Base-by-base conservation (phyloP, 2,329 filamentous ascomycete species). In the Nemania sp. region DNA sequence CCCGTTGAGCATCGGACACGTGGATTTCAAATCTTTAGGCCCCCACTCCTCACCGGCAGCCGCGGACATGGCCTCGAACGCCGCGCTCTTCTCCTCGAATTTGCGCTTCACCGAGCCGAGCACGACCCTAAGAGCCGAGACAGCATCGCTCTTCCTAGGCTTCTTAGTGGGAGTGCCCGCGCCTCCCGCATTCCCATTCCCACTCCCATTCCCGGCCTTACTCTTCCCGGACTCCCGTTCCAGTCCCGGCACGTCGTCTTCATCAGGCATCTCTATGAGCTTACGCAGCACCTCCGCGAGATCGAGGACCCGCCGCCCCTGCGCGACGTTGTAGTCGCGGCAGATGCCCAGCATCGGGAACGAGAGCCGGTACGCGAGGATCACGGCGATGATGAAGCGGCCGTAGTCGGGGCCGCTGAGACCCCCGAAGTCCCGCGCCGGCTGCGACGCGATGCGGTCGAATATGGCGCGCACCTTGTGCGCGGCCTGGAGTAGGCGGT, bases 1-100 rank as follows among this genome's bases (percentile, higher is more conserved):
- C 8, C 81, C 83, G 68, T 87, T 85, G 47, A 87, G 76, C 82
- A 87, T 84, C 15, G 86, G 86, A 66, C 86, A 88, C 4, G 77
- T 78, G 20, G 70, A 67, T 2, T 70, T 61, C 20, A 45, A 41
- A 32, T 63, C 29, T 22, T 56, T 74, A 64, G 6, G 24, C 64
- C 26, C 58, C 69, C 64, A 35, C 62, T 64, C 67, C 7, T 63
- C 67, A 8, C 66, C 66, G 6, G 64, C 63, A 3, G 64, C 67
- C 6, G 66, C 66, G 2, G 70, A 35, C 53, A 65, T 53, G 18
- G 69, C 73, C 54, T 79, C 75, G 47, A 82, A 68, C 54, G 76
- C 75, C 2, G 79, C 80, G 3, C 83, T 71, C 29, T 83, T 79
- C 51, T 75, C 79, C 47, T 80, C 77, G 72, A 82, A 87, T 76